These are phyloP conservation scores for Ensete glaucum DNA, from an alignment of 176 grass and related monocot genomes.

Conservation along the genomic window DNA sequence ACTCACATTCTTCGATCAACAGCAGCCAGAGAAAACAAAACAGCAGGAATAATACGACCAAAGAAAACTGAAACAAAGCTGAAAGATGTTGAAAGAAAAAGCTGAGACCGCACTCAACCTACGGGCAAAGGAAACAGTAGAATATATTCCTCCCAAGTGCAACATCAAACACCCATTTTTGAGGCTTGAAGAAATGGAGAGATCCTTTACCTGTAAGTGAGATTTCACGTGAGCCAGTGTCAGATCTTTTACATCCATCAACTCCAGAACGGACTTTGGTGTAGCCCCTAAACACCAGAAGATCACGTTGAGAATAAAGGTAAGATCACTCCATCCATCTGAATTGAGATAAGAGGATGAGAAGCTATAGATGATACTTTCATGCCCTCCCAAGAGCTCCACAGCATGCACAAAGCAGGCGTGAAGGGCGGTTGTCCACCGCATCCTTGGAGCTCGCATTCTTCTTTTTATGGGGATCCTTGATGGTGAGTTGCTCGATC, in stretches of 20 bases:
- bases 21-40: too few species aligned
- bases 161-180: not conserved
- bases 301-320: not conserved
- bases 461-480: slow-evolving; percentile 12
- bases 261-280: slow-evolving; percentile 38
- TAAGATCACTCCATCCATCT: not conserved
- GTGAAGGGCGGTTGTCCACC: slow-evolving; percentile 36
- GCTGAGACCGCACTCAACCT: too few species aligned
- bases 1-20: too few species aligned
- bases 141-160: not conserved
- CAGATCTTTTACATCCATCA: slow-evolving; percentile 49
- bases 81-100: not conserved
- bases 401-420: slow-evolving; percentile 35
- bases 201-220: slow-evolving; percentile 30
- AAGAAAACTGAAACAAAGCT: too few species aligned
- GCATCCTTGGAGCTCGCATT: slow-evolving; percentile 32
- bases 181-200: not conserved
- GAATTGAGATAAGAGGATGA: not conserved
- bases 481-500: not conserved
- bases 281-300: slow-evolving; percentile 29
- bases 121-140: not conserved
- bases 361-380: slow-evolving; percentile 18
- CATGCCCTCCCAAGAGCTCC: slow-evolving; percentile 37
- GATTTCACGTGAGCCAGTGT: slow-evolving; percentile 40
- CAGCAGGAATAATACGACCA: too few species aligned